Percentiles rank a stretch among this genome's conserved stretches.
Evolutionary conservation across 352 stramenopile genomes (phyloP).

Genomic region (Globisporangium yorkense): DNA sequence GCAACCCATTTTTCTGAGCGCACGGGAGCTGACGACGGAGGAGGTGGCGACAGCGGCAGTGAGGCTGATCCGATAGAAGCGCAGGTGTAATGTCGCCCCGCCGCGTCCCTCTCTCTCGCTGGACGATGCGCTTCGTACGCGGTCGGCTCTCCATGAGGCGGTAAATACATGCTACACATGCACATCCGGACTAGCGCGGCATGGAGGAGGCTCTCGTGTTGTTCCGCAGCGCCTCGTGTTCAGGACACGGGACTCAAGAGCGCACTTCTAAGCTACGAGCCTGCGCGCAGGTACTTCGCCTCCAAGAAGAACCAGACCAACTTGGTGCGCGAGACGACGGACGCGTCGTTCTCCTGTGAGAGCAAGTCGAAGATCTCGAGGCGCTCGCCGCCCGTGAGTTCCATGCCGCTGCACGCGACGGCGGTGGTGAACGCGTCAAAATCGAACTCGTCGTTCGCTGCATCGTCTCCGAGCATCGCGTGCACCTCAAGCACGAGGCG

Average conservation of each 20-base stretch:
- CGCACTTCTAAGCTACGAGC: not conserved
- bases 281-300: conserved; percentile 18
- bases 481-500: conserved; percentile 18
- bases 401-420: conserved; percentile 26
- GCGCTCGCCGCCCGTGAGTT: conserved; percentile 47
- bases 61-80: conserved; percentile 7
- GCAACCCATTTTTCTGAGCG: conserved; percentile 45
- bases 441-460: conserved; percentile 19
- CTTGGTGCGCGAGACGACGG: conserved; percentile 19
- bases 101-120: not conserved
- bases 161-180: conserved; percentile 4
- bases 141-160: not conserved
- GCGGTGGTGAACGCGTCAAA: conserved; percentile 33
- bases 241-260: not conserved
- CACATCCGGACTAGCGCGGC: not conserved
- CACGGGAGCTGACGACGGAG: not conserved
- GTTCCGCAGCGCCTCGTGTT: too few relatives aligned
- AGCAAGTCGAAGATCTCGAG: conserved; percentile 57
- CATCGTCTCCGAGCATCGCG: conserved; percentile 14
- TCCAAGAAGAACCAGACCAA: conserved; percentile 22
- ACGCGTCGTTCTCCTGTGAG: conserved; percentile 27
- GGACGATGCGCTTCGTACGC: not conserved
- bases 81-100: conserved; percentile 5
- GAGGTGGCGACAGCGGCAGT: not conserved
- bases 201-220: too few relatives aligned